These are phyloP conservation scores for Stipa capillata DNA, from an alignment of 176 grass and related monocot genomes.

Conservation along the genomic window DNA sequence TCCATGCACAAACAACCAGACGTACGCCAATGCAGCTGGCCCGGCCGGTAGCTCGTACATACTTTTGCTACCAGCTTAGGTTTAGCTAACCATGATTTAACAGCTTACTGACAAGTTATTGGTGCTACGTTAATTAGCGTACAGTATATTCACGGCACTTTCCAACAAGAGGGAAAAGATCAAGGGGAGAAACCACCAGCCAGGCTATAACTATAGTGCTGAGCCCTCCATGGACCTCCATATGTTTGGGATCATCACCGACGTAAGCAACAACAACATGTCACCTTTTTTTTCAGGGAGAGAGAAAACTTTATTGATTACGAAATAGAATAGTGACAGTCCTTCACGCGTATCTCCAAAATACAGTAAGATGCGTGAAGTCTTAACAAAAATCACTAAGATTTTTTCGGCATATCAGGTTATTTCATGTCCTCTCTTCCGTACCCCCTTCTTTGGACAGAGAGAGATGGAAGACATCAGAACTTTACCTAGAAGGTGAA, in stretches of 20 bases:
- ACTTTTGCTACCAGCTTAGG: neutral
- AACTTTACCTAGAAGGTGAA: no score
- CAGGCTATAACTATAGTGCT: neutral
- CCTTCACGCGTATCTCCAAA: no score
- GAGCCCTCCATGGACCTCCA: neutral
- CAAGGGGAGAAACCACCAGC: neutral
- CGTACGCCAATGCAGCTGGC: neutral
- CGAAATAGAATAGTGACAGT: no score
- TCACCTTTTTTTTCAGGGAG: no score
- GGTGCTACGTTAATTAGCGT: neutral
- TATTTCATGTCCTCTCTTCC: no score
- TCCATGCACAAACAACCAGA: neutral
- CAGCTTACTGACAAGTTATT: neutral
- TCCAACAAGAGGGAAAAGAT: neutral
- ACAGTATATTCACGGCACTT: neutral
- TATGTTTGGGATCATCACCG: neutral
- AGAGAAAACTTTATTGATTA: no score
- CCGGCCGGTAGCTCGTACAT: neutral
- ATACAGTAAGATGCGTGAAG: no score
- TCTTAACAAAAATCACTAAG: no score
- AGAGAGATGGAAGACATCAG: no score
- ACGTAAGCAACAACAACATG: constrained; percentile 30
- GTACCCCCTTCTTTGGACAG: no score
- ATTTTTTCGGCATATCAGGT: no score
- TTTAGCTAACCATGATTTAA: constrained; percentile 23